A percentile compares a stretch with the other conserved stretches of the same genome.
phyloP scores from a whole-genome alignment of 1,284 basidiomycete genomes.

The Termitomyces sp. region DNA sequence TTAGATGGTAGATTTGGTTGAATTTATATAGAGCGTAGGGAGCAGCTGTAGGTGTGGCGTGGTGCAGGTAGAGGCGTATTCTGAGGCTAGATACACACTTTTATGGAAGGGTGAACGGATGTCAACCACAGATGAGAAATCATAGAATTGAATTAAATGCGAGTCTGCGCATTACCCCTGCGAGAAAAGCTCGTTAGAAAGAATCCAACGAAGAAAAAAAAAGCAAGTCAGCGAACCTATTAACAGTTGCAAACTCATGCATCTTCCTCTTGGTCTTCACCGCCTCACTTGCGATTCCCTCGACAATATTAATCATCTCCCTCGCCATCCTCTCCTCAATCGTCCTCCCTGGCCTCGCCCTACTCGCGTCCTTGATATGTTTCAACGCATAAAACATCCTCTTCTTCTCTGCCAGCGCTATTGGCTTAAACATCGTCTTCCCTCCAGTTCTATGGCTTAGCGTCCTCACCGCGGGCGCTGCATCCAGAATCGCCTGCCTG shows the following conservation, averaged over 20 bases:
- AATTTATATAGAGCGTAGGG: neutral
- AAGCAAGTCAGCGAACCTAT: slow-evolving; percentile 56
- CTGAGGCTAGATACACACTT: neutral
- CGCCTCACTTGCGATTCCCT: slow-evolving; percentile 50
- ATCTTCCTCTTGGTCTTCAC: slow-evolving; percentile 55
- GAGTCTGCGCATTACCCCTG: slow-evolving; percentile 20
- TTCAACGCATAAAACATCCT: slow-evolving; percentile 60
- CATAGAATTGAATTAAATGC: slow-evolving; percentile 4
- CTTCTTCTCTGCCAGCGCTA: slow-evolving; percentile 75
- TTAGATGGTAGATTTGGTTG: neutral
- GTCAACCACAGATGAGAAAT: neutral
- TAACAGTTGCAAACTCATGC: slow-evolving; percentile 73
- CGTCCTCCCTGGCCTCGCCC: slow-evolving; percentile 43
- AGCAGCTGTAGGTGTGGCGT: neutral
- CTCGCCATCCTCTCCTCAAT: slow-evolving; percentile 68
- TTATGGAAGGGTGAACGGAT: neutral
- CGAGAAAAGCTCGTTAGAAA: neutral
- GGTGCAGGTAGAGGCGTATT: too few relatives aligned
- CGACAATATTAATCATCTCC: slow-evolving; percentile 66
- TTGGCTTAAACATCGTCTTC: slow-evolving; percentile 62
- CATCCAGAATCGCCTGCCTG: slow-evolving; percentile 59
- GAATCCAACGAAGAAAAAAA: neutral
- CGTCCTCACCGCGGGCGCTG: slow-evolving; percentile 61
- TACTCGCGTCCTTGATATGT: slow-evolving; percentile 62
- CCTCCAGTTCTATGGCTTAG: slow-evolving; percentile 48